These are phyloP conservation scores for Eucalyptus cloeziana DNA, from an alignment of 345 rosid species.

Conservation along the genomic window DNA sequence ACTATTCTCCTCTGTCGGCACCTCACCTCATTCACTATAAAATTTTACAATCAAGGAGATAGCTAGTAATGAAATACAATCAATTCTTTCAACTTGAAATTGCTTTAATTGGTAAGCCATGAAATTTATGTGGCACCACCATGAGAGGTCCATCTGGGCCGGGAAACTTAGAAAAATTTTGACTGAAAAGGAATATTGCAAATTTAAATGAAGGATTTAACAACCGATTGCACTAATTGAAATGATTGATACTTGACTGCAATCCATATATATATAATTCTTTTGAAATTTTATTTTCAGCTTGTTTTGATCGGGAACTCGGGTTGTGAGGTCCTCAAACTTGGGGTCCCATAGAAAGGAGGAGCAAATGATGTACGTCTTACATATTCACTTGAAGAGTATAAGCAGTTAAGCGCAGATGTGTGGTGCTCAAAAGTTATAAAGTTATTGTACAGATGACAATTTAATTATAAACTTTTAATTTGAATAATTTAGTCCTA, in stretches of 20 bases:
- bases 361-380: not conserved
- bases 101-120: not conserved
- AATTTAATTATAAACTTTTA: not conserved
- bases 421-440: too few relatives aligned
- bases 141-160: not conserved
- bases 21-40: not conserved
- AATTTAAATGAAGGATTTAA: not conserved
- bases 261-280: too few relatives aligned
- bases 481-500: not conserved
- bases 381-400: not conserved
- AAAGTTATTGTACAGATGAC: fast-evolving
- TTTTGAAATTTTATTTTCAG: not conserved
- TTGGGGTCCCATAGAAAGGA: not conserved
- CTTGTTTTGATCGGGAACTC: not conserved
- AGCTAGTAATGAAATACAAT: not conserved
- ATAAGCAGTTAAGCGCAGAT: too few relatives aligned
- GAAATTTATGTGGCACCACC: not conserved
- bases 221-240: not conserved
- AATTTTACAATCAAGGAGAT: not conserved
- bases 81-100: not conserved
- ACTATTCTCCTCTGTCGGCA: not conserved
- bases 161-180: not conserved
- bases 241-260: not conserved
- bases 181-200: not conserved
- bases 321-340: not conserved